Percentiles rank a stretch among this genome's conserved stretches.
These are phyloP conservation scores for Wickerhamiella sorbophila DNA, from an alignment of 805 yeast genomes.

Conservation along the genomic window DNA sequence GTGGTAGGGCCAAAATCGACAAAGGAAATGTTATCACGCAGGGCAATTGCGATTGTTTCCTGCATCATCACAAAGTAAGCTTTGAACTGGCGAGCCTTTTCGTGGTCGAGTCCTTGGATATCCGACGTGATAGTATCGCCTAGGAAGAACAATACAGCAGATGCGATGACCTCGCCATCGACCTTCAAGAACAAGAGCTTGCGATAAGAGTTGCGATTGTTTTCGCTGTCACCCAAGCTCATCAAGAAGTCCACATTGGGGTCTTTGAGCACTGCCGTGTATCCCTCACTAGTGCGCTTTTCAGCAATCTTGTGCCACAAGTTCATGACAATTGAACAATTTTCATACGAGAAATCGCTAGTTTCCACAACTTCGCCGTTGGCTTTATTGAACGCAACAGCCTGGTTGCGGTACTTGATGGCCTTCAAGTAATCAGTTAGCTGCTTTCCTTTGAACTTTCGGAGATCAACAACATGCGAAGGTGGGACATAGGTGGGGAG, in stretches of 20 bases:
- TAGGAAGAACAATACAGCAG: constrained; percentile 30
- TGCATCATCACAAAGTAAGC: constrained; percentile 38
- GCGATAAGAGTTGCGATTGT: constrained; percentile 20
- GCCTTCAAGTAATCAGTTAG: constrained; percentile 29
- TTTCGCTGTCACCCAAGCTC: constrained; percentile 21
- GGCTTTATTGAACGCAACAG: constrained; percentile 24
- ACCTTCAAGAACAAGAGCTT: constrained; percentile 29
- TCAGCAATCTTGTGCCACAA: constrained; percentile 31
- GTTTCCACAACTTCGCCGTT: constrained; percentile 27
- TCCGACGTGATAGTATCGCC: constrained; percentile 35
- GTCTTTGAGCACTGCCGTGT: constrained; percentile 27
- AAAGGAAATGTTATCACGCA: constrained; percentile 27
- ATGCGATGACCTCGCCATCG: constrained; percentile 27
- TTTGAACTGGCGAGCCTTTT: constrained; percentile 27
- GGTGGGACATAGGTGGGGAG: constrained; percentile 25
- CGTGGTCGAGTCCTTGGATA: constrained; percentile 32
- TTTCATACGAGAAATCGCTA: constrained; percentile 22
- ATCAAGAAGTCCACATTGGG: constrained; percentile 25
- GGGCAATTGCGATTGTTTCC: constrained; percentile 30
- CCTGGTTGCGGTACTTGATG: constrained; percentile 30
- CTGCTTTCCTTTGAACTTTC: constrained; percentile 25
- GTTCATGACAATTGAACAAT: constrained; percentile 24
- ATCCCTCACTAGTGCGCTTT: constrained; percentile 27
- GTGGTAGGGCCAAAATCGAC: constrained; percentile 37
- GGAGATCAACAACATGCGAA: constrained; percentile 30